Evolutionary conservation across 1,284 basidiomycete species (phyloP).

Genomic region (Amylostereum chailletii): DNA sequence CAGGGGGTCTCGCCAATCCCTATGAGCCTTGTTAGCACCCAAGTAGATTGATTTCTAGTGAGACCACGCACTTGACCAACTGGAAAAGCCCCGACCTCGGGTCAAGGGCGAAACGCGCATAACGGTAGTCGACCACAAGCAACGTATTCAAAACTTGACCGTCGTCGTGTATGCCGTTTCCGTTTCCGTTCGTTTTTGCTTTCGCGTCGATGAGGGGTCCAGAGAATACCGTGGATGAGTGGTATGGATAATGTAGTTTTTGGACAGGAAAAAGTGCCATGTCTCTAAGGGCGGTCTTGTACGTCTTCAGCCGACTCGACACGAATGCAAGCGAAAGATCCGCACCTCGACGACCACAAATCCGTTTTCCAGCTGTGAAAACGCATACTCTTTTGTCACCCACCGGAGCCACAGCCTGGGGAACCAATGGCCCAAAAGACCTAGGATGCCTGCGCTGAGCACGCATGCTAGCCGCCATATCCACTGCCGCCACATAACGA

Average conservation of each 20-base stretch:
- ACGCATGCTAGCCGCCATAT: conserved; percentile 73
- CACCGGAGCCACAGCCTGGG: conserved; percentile 85
- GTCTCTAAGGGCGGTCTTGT: conserved; percentile 74
- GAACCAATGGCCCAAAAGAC: conserved; percentile 88
- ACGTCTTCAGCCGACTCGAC: conserved; percentile 12
- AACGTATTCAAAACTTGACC: conserved; percentile 40
- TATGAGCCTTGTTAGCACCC: conserved; percentile 20
- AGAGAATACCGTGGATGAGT: conserved; percentile 72
- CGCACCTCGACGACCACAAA: conserved; percentile 88
- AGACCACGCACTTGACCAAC: conserved; percentile 60
- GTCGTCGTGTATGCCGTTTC: conserved; percentile 19
- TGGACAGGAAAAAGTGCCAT: conserved; percentile 70
- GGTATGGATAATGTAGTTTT: conserved; percentile 67
- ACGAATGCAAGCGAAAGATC: conserved; percentile 1
- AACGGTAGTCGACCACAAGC: conserved; percentile 72
- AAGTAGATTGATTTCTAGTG: not conserved
- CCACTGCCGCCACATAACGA: conserved; percentile 52
- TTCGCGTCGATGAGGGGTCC: conserved; percentile 5
- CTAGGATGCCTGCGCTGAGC: conserved; percentile 68
- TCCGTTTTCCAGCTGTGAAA: conserved; percentile 63
- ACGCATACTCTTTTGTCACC: conserved; percentile 80
- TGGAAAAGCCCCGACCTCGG: conserved; percentile 77
- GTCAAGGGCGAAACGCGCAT: conserved; percentile 87
- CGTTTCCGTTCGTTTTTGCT: conserved; percentile 6
- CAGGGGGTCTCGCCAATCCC: conserved; percentile 87